Conservation (phyloP, 2,329 filamentous ascomycete species). For the Penicillium sp. region DNA sequence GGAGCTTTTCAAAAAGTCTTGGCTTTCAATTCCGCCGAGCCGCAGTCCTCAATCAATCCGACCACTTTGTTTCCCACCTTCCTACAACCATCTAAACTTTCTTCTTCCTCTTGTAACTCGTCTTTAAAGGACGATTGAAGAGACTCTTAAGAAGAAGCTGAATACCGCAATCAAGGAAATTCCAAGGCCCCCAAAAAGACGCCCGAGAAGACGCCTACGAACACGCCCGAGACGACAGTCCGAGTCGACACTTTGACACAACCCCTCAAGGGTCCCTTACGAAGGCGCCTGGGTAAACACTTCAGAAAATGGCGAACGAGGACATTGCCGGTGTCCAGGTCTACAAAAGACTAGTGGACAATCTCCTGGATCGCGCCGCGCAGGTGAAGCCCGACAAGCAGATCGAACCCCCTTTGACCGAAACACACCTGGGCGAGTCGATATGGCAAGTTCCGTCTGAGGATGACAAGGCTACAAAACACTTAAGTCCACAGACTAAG, state of each 20-base stretch:
- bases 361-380: constrained; percentile 60
- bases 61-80: constrained; percentile 4
- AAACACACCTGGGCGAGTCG: constrained; percentile 54
- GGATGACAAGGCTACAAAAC: constrained; percentile 23
- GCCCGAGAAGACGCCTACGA: background rate
- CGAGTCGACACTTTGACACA: background rate
- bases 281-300: background rate
- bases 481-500: constrained; percentile 53
- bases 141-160: background rate
- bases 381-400: constrained; percentile 57
- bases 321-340: constrained; percentile 38
- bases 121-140: background rate
- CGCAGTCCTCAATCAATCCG: constrained; percentile 21
- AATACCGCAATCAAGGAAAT: background rate
- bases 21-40: constrained; percentile 32
- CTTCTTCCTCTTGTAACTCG: background rate
- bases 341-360: constrained; percentile 55
- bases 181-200: background rate
- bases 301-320: constrained; percentile 31
- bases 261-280: background rate
- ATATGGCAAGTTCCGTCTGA: constrained; percentile 40
- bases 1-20: constrained; percentile 31
- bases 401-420: constrained; percentile 73
- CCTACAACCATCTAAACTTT: constrained; percentile 6
- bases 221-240: background rate